Conservation (phyloP, 2,329 filamentous ascomycete species). For the Paracorniculantispora psalliotae region DNA sequence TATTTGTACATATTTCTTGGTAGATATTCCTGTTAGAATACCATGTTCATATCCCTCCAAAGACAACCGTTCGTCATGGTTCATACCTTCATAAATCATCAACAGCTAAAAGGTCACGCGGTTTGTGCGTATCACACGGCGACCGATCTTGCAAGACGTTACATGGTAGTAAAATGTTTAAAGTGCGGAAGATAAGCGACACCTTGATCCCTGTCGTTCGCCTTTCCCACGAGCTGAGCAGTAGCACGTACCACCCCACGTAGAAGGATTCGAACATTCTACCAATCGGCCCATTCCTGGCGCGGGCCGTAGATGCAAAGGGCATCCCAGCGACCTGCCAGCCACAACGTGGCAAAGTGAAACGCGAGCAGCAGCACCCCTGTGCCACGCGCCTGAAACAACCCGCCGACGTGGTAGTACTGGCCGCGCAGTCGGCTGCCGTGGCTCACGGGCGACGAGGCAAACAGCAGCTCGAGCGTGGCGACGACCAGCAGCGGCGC, state of each 20-base stretch:
- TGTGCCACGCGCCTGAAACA: constrained; percentile 22
- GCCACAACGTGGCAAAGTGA: constrained; percentile 32
- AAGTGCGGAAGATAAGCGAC: not conserved
- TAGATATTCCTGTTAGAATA: not conserved
- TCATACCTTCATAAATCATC: not conserved
- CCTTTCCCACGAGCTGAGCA: not conserved
- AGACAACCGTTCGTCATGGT: not conserved
- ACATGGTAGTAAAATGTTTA: not conserved
- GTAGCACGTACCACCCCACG: not conserved
- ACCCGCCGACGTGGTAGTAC: constrained; percentile 16
- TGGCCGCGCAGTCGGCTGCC: constrained; percentile 12
- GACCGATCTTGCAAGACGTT: not conserved
- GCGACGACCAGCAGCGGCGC: constrained; percentile 66
- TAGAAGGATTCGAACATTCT: constrained; percentile 1
- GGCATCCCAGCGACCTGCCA: constrained; percentile 28
- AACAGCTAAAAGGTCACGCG: not conserved
- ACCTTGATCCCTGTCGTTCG: not conserved
- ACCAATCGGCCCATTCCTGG: constrained; percentile 29
- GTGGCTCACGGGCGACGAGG: constrained; percentile 19
- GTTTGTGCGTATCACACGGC: not conserved
- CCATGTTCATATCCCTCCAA: not conserved
- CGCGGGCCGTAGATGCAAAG: constrained; percentile 26
- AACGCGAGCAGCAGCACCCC: constrained; percentile 28
- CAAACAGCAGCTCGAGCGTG: constrained; percentile 64
- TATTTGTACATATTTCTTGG: not conserved